Conservation (phyloP, 768 basidiomycete genomes). For the Phlegmacium glaucopus region DNA sequence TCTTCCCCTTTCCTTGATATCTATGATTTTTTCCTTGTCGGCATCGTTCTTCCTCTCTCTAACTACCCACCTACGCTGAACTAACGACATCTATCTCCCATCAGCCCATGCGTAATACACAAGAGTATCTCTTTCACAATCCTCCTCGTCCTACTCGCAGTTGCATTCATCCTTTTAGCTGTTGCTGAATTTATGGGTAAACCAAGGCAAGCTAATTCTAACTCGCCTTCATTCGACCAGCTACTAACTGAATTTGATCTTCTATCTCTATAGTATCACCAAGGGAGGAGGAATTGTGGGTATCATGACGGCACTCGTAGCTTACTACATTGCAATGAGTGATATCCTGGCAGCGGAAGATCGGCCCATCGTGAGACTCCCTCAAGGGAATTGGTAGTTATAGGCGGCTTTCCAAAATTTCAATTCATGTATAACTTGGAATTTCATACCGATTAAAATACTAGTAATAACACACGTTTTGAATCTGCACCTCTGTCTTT, state of each 20-base stretch:
- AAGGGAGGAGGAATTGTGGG: slow-evolving; percentile 41
- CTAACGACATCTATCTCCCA: too few relatives aligned
- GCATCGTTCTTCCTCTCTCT: neutral
- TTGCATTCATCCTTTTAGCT: slow-evolving; percentile 26
- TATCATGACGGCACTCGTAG: slow-evolving; percentile 38
- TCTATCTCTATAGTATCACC: slow-evolving; percentile 20
- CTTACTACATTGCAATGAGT: slow-evolving; percentile 42
- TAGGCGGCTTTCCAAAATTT: too few relatives aligned
- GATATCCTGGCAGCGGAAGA: slow-evolving; percentile 37
- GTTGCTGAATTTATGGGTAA: slow-evolving; percentile 26
- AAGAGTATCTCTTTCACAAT: slow-evolving; percentile 23
- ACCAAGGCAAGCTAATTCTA: slow-evolving; percentile 20
- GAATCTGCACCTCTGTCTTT: too few relatives aligned
- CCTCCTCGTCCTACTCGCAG: slow-evolving; percentile 21
- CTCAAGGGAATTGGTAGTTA: slow-evolving; percentile 27
- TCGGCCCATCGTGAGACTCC: slow-evolving; percentile 30
- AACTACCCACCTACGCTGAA: neutral
- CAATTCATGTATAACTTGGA: too few relatives aligned
- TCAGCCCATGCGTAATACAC: slow-evolving; percentile 22
- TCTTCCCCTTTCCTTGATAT: neutral
- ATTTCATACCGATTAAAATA: too few relatives aligned
- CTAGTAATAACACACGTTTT: too few relatives aligned
- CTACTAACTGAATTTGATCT: neutral
- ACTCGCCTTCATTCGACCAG: neutral
- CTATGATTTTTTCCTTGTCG: neutral